phyloP scores from a whole-genome alignment of 352 stramenopile species.

The Globisporangium radiosum region DNA sequence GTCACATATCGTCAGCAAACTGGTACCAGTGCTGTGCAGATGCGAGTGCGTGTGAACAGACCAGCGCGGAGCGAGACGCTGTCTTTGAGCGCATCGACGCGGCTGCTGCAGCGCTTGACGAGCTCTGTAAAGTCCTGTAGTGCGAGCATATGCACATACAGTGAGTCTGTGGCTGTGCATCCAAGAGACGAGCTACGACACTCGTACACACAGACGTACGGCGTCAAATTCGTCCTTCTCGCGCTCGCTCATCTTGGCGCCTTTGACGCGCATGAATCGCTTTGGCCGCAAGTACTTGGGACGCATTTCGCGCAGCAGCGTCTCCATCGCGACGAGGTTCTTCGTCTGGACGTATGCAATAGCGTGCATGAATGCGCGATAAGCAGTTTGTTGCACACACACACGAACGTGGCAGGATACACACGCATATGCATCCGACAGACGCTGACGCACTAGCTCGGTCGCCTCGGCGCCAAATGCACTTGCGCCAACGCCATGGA shows the following conservation, averaged over 20 bases:
- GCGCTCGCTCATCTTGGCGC: conserved; percentile 50
- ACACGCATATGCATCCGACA: not conserved
- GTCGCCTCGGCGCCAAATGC: conserved; percentile 6
- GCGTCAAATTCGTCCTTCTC: conserved; percentile 76
- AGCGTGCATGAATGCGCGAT: not conserved
- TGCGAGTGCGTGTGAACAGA: too few species aligned
- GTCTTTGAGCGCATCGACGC: conserved; percentile 52
- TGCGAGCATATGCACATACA: conserved; percentile 12
- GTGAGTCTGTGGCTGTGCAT: not conserved
- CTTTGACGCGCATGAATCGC: conserved; percentile 54
- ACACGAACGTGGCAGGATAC: not conserved
- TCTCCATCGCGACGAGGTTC: conserved; percentile 45
- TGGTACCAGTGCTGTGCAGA: too few species aligned
- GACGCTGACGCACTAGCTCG: conserved; percentile 9
- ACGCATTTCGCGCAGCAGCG: conserved; percentile 35
- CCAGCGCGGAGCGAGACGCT: conserved; percentile 9
- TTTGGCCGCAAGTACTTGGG: conserved; percentile 57
- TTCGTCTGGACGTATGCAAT: conserved; percentile 22
- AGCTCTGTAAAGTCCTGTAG: conserved; percentile 62
- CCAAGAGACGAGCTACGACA: not conserved
- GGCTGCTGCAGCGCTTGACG: conserved; percentile 56
- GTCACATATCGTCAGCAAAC: too few species aligned
- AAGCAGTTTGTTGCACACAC: not conserved
- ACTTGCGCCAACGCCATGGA: not conserved
- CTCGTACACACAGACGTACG: conserved; percentile 18